A percentile compares a stretch with the other conserved stretches of the same genome.
Conservation (phyloP, 805 yeast genomes). For the Spathaspora passalidarum region DNA sequence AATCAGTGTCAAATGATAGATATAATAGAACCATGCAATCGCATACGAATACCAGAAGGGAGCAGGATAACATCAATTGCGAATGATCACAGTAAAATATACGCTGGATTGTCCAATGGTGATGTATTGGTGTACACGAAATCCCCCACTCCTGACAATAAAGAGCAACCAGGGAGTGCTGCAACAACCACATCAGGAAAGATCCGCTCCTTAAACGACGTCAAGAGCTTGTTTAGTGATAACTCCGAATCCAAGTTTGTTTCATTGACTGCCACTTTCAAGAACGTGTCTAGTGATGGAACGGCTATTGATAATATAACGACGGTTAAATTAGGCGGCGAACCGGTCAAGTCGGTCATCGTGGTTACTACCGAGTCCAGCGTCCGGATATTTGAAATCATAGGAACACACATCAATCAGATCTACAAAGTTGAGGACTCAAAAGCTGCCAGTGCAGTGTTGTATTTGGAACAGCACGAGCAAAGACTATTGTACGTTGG, state of each 20-base stretch:
- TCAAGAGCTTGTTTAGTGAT: slow-evolving; percentile 11
- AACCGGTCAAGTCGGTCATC: slow-evolving; percentile 8
- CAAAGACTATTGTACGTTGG: slow-evolving; percentile 25
- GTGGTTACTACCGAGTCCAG: slow-evolving; percentile 22
- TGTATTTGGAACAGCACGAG: slow-evolving; percentile 16
- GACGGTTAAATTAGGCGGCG: background rate
- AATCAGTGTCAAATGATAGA: slow-evolving; percentile 21
- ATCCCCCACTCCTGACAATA: slow-evolving; percentile 11
- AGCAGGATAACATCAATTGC: slow-evolving; percentile 24
- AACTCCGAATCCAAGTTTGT: slow-evolving; percentile 16
- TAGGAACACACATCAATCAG: slow-evolving; percentile 32
- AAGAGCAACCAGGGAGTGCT: slow-evolving; percentile 10
- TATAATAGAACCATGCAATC: slow-evolving; percentile 33
- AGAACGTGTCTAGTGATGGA: slow-evolving; percentile 14
- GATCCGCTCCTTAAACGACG: slow-evolving; percentile 1
- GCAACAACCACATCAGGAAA: slow-evolving; percentile 1
- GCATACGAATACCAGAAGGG: slow-evolving; percentile 24
- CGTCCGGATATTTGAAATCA: slow-evolving; percentile 24
- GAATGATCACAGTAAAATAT: slow-evolving; percentile 18
- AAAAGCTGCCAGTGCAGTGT: slow-evolving; percentile 13
- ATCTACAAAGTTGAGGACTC: slow-evolving; percentile 26
- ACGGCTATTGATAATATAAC: slow-evolving; percentile 6
- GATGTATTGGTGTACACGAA: slow-evolving; percentile 24
- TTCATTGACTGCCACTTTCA: slow-evolving; percentile 16
- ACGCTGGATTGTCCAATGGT: slow-evolving; percentile 34